A percentile compares a stretch with the other conserved stretches of the same genome.
Evolutionary conservation across 148 eudicot genomes (phyloP).

Genomic region (Rhododendron molle): DNA sequence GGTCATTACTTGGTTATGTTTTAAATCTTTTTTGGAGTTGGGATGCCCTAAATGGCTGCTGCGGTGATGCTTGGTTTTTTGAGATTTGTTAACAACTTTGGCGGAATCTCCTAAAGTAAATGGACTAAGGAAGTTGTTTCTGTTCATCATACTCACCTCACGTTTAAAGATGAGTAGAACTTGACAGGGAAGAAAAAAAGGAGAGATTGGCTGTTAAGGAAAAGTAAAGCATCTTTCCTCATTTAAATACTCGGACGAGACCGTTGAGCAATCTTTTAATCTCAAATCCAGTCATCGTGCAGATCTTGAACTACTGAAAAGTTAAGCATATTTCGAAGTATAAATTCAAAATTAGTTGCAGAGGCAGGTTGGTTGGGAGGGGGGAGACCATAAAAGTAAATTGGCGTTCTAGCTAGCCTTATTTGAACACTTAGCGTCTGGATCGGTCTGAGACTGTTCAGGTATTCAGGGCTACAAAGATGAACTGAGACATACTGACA

Average conservation of each 20-base stretch:
- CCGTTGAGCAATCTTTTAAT: neutral
- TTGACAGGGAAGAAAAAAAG: neutral
- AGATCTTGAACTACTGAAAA: neutral
- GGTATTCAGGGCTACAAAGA: too few species aligned
- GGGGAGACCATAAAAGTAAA: neutral
- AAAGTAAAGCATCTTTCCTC: neutral
- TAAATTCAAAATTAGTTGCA: neutral
- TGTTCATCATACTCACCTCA: neutral
- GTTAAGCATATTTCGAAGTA: neutral
- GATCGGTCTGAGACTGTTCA: too few species aligned
- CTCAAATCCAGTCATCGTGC: neutral
- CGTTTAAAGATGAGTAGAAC: neutral
- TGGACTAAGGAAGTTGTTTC: neutral
- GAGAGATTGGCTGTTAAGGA: neutral
- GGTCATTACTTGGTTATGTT: neutral
- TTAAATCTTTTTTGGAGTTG: neutral
- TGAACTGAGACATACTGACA: neutral
- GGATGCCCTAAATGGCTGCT: neutral
- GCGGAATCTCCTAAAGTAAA: neutral
- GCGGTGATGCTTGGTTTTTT: neutral
- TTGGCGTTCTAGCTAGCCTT: too few species aligned
- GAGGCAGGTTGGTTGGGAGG: neutral
- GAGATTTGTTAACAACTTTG: neutral
- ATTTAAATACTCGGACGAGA: neutral
- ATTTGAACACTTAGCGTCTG: too few species aligned